Conservation (phyloP, 768 basidiomycete species). For the Crassisporium funariophilum region DNA sequence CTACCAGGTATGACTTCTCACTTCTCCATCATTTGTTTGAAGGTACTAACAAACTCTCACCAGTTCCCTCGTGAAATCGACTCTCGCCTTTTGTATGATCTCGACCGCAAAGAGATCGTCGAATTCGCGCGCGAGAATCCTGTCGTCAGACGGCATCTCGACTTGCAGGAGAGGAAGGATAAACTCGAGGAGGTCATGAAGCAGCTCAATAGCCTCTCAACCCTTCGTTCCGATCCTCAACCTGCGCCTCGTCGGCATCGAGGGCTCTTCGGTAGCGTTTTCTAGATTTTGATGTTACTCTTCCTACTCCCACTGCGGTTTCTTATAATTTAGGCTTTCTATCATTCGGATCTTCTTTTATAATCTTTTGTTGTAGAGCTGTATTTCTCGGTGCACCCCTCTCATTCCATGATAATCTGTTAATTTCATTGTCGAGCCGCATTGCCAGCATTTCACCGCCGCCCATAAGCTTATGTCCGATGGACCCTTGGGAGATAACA, state of each 20-base stretch:
- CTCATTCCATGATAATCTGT: slow-evolving; percentile 10
- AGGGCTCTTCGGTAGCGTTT: slow-evolving; percentile 79
- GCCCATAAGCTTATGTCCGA: no score
- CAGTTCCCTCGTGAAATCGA: slow-evolving; percentile 99
- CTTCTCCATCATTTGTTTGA: not conserved
- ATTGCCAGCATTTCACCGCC: not conserved
- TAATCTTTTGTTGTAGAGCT: slow-evolving; percentile 5
- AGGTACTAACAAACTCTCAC: slow-evolving; percentile 3
- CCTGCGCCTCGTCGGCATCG: slow-evolving; percentile 72
- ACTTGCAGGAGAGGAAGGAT: slow-evolving; percentile 95
- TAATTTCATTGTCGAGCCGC: not conserved
- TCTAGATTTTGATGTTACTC: slow-evolving; percentile 36
- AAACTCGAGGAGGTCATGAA: slow-evolving; percentile 98
- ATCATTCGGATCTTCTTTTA: slow-evolving; percentile 12
- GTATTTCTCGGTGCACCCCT: slow-evolving; percentile 12
- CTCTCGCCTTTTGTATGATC: slow-evolving; percentile 86
- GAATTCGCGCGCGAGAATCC: slow-evolving; percentile 97
- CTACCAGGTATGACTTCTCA: slow-evolving; percentile 71
- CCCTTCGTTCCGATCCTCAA: slow-evolving; percentile 81
- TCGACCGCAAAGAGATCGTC: slow-evolving; percentile 88
- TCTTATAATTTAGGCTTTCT: slow-evolving; percentile 5
- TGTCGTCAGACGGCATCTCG: slow-evolving; percentile 79
- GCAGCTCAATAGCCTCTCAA: slow-evolving; percentile 89
- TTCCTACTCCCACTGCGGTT: slow-evolving; percentile 7
- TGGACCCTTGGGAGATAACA: no score